phyloP scores from a whole-genome alignment of 805 yeast genomes.

The Wickerhamiella spandovensis region DNA sequence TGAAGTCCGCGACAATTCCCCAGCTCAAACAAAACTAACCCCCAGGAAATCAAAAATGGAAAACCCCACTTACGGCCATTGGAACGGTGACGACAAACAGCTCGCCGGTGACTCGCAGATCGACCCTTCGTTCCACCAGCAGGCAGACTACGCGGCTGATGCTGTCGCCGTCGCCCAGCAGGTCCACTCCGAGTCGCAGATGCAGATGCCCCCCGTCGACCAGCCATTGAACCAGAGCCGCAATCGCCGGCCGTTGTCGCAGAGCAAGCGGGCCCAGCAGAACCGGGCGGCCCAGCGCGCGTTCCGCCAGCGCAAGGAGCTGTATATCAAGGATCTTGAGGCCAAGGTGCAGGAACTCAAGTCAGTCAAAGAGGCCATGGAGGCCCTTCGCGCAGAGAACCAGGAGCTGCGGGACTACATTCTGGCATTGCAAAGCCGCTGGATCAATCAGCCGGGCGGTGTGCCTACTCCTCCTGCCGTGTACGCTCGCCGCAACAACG shows the following conservation, averaged over 20 bases:
- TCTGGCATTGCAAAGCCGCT: constrained; percentile 51
- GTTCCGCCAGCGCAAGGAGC: constrained; percentile 73
- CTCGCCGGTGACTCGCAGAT: constrained; percentile 20
- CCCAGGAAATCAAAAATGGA: constrained; percentile 11
- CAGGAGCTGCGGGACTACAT: constrained; percentile 60
- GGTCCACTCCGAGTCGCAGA: constrained; percentile 18
- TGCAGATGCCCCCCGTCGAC: constrained; percentile 18
- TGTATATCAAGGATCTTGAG: constrained; percentile 70
- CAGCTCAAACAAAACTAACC: not conserved
- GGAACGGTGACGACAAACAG: constrained; percentile 19
- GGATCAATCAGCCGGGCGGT: constrained; percentile 37
- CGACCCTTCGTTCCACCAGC: constrained; percentile 20
- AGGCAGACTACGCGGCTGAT: constrained; percentile 20
- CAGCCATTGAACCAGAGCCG: constrained; percentile 20
- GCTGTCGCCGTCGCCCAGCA: constrained; percentile 21
- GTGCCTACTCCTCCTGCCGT: constrained; percentile 32
- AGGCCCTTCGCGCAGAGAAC: constrained; percentile 56
- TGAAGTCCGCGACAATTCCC: not conserved
- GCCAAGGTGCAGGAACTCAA: constrained; percentile 50
- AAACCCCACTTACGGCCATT: constrained; percentile 18
- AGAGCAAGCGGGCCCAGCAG: constrained; percentile 79
- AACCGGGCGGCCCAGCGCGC: constrained; percentile 88
- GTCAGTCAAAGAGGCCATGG: constrained; percentile 49
- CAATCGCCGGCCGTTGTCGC: constrained; percentile 35
- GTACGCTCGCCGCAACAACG: constrained; percentile 18